Evolutionary conservation across 495 filamentous ascomycete species (phyloP), one percentile per base, ranked within the genome.

Genomic region (Neurospora sp.): DNA sequence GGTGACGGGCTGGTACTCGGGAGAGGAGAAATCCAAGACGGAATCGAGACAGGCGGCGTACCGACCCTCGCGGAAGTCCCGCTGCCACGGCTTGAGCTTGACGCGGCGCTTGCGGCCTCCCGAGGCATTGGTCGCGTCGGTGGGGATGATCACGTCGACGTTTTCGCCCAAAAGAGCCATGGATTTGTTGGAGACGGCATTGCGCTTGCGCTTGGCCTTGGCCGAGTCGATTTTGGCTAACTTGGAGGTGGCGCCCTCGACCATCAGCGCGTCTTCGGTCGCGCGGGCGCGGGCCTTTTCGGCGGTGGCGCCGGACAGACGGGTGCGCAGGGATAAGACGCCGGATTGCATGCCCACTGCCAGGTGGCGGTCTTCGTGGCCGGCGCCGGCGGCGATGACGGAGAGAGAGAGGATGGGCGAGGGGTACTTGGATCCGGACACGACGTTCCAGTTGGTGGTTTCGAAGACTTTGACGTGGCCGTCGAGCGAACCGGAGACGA

Each of bases 391-490:
- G 37, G 87, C 83, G 76, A 98, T 88, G 71, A 95, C 90, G 73
- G 84, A 86, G 71, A 98, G 85, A 3, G 94, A 92, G 2, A 98
- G 88, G 73, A 99, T 91, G 0, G 96, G 96, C 0, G 91, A 90
- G 0, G 93, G 90, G 83, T 98, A 99, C 81, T 98, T 98, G 70
- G 92, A 90, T 42, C 93, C 94, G 38, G 92, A 90, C 5, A 97
- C 94, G 6, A 98, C 90, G 78, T 97, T 95, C 96, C 96, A 99
- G 38, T 86, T 88, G 0, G 89, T 88, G 2, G 94, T 96, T 82
- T 98, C 95, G 75, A 95, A 97, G 44, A 98, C 88, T 84, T 99
- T 99, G 82, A 99, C 88, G 79, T 98, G 96, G 16, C 96, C 96
- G 81, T 99, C 96, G 40, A 99, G 85, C 18, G 90, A 92, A 80